Evolutionary conservation across 179 eudicot species (phyloP).

Genomic region (Silene noctiflora): DNA sequence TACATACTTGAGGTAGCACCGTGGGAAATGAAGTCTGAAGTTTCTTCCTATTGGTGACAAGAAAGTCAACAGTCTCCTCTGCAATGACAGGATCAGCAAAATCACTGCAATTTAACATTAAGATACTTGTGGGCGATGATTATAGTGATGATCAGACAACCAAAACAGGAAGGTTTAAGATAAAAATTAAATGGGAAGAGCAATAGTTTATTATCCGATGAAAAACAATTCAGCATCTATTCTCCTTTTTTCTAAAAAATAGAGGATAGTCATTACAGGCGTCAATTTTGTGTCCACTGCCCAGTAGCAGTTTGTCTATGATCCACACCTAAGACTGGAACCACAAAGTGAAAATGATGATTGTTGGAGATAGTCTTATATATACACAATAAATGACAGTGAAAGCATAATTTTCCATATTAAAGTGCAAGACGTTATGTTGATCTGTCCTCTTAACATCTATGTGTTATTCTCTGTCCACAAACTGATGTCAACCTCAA

Average conservation of each 20-base stretch:
- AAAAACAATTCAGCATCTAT: too few species aligned
- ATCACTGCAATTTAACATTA: slow-evolving; percentile 60
- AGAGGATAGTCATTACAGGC: too few species aligned
- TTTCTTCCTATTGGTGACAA: slow-evolving; percentile 59
- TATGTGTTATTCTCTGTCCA: background rate
- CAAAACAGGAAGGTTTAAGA: too few species aligned
- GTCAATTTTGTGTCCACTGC: too few species aligned
- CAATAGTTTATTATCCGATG: background rate
- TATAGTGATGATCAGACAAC: background rate
- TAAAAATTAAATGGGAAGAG: background rate
- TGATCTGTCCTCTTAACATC: background rate
- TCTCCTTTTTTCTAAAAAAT: too few species aligned
- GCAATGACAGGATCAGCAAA: slow-evolving; percentile 93
- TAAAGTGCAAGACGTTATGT: background rate
- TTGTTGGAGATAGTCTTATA: background rate
- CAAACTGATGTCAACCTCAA: background rate
- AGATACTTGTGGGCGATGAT: background rate
- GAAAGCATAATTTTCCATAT: background rate
- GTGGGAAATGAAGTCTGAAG: slow-evolving; percentile 65
- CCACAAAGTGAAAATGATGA: background rate
- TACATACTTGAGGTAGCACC: slow-evolving; percentile 82
- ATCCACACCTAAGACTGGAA: background rate
- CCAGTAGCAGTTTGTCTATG: too few species aligned
- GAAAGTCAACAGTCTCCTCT: slow-evolving; percentile 74
- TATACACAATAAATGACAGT: background rate